Base-by-base conservation (phyloP, 345 rosid genomes). In the Camelina sativa region DNA sequence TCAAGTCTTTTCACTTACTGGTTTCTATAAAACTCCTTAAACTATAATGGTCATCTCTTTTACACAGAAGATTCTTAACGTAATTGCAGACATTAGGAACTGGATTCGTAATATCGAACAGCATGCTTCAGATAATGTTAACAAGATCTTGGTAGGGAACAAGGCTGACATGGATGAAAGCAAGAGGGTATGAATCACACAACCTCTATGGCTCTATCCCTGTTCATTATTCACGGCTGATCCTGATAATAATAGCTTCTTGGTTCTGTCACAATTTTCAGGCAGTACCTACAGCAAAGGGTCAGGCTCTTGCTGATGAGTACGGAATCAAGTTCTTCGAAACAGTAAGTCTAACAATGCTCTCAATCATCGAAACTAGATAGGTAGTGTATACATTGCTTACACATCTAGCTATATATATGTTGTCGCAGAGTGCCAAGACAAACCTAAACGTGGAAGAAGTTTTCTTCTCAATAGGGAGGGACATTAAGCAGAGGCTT, bases 41-140 rank as follows among this genome's bases (percentile, higher is more conserved):
- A 13, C 22, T 1, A 2, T 17, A 69, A 35, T 47, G 25, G 56
- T 50, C 10, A 1, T 65, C 20, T 57, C 11, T 65, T 3, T 65
- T 30, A 57, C 48, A 7, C 22, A 20, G 62, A 7, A 35, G 54
- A 53, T 22, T 61, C 52, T 68, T 81, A 34, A 37, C 28, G 47
- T 44, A 16, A 34, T 41, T 84, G 76, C 91, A 95, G 99, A 95
- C 81, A 95, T 95, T 68, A 90, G 96, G 85, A 95, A 92, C 83
- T 95, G 99, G 99, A 95, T 95, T 79, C 96, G 98, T 82, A 95
- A 95, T 74, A 95, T 95, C 56, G 99, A 95, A 80, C 99, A 95
- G 55, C 99, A 95, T 80, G 99, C 99, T 41, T 95, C 99, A 22
- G 98, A 95, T 77, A 95, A 95, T 83, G 99, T 95, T 53, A 92